These are phyloP conservation scores for Vanrija humicola DNA, from an alignment of 1,284 basidiomycete genomes.

Conservation along the genomic window DNA sequence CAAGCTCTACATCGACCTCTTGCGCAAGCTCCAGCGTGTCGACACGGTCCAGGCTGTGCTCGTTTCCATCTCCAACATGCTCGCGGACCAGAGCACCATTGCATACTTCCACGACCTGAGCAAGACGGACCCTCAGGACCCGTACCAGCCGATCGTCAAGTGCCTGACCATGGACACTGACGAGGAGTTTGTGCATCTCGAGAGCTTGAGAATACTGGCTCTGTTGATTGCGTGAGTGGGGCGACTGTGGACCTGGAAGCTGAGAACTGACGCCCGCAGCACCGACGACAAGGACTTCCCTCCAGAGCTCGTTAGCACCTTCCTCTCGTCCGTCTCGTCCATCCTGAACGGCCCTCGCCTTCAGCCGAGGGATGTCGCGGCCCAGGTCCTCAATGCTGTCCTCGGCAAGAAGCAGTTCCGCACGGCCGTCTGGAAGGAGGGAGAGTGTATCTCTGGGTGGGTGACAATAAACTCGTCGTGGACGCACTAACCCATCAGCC, in stretches of 20 bases:
- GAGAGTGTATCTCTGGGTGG: constrained; percentile 47
- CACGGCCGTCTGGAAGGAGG: constrained; percentile 52
- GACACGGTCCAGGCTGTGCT: constrained; percentile 94
- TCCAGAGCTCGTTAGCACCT: constrained; percentile 59
- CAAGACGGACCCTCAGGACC: constrained; percentile 60
- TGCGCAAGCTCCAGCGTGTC: constrained; percentile 86
- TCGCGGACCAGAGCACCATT: constrained; percentile 54
- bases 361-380: constrained; percentile 75
- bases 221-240: constrained; percentile 66
- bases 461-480: neutral
- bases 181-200: constrained; percentile 91
- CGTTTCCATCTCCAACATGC: constrained; percentile 84
- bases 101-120: constrained; percentile 58
- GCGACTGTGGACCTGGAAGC: constrained; percentile 42
- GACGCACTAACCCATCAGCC: constrained; percentile 52
- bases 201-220: constrained; percentile 81
- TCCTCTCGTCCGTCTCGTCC: constrained; percentile 62
- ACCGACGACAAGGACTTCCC: constrained; percentile 52
- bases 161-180: constrained; percentile 65
- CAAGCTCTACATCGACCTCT: constrained; percentile 79
- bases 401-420: constrained; percentile 75
- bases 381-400: constrained; percentile 84
- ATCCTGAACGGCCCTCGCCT: constrained; percentile 57
- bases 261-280: constrained; percentile 15
- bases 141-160: constrained; percentile 79